A percentile compares a stretch with the other conserved stretches of the same genome.
phyloP scores from a whole-genome alignment of 345 rosid genomes.

The Melaleuca quinquenervia region DNA sequence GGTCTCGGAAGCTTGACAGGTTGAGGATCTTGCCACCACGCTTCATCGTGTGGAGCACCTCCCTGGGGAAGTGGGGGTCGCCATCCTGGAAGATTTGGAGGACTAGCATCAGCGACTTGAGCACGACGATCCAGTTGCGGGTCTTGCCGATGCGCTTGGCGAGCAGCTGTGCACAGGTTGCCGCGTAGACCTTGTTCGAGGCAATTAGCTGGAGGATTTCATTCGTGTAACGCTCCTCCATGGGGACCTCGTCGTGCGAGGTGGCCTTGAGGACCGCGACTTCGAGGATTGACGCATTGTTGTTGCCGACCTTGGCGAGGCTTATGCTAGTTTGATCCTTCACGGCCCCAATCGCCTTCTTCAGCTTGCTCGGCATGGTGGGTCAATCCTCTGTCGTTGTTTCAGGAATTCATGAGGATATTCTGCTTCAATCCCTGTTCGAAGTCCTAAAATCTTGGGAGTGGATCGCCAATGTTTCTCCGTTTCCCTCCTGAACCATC shows the following conservation, averaged over 20 bases:
- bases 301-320: constrained; percentile 64
- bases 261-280: constrained; percentile 77
- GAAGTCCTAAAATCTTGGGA: neutral
- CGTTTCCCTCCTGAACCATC: neutral
- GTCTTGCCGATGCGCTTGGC: constrained; percentile 64
- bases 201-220: constrained; percentile 47
- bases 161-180: constrained; percentile 48
- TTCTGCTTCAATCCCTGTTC: neutral
- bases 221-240: constrained; percentile 45
- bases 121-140: constrained; percentile 67
- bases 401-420: neutral
- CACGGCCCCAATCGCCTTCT: constrained; percentile 77
- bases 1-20: constrained; percentile 56
- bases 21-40: constrained; percentile 68
- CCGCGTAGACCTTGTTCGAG: constrained; percentile 41
- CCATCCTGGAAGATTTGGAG: constrained; percentile 71
- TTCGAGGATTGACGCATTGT: constrained; percentile 42
- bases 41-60: constrained; percentile 63
- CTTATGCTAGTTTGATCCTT: constrained; percentile 91
- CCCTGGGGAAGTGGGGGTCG: constrained; percentile 67
- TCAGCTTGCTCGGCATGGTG: constrained; percentile 68
- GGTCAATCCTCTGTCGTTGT: neutral
- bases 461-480: neutral
- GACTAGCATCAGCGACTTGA: constrained; percentile 71
- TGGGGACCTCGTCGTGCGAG: constrained; percentile 58